Evolutionary conservation across 805 yeast species (phyloP).

Genomic region (Pichia gijzeniarum): DNA sequence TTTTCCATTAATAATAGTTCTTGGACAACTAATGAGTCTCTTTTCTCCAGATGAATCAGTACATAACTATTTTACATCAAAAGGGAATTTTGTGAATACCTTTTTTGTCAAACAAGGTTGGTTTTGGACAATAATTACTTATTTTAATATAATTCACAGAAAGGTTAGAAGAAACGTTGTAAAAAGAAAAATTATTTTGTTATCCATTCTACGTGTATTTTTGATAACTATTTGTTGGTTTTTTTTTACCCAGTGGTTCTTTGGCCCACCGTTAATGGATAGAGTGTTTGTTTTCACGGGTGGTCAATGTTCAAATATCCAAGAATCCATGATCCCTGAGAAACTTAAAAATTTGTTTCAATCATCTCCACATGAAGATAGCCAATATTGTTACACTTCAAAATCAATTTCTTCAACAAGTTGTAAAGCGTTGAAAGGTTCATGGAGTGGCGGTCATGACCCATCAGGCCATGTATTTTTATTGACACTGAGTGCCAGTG

Average conservation of each 20-base stretch:
- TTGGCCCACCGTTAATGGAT: constrained; percentile 88
- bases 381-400: constrained; percentile 14
- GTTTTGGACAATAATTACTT: constrained; percentile 72
- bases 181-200: neutral
- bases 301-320: constrained; percentile 54
- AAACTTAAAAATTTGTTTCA: constrained; percentile 1
- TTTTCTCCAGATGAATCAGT: constrained; percentile 41
- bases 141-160: constrained; percentile 16
- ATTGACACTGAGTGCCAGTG: constrained; percentile 56
- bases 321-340: constrained; percentile 11
- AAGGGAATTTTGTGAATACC: constrained; percentile 64
- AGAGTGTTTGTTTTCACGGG: constrained; percentile 73
- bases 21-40: constrained; percentile 46
- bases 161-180: constrained; percentile 1
- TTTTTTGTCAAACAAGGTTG: constrained; percentile 85
- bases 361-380: neutral
- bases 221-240: constrained; percentile 76
- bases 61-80: constrained; percentile 48
- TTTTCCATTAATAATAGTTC: constrained; percentile 38
- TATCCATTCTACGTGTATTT: constrained; percentile 36
- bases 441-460: constrained; percentile 86
- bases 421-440: constrained; percentile 57
- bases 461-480: constrained; percentile 93
- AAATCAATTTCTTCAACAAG: constrained; percentile 29
- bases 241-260: constrained; percentile 80